Evolutionary conservation across 2,329 filamentous ascomycete genomes (phyloP).

Genomic region (Xylaria arbuscula): DNA sequence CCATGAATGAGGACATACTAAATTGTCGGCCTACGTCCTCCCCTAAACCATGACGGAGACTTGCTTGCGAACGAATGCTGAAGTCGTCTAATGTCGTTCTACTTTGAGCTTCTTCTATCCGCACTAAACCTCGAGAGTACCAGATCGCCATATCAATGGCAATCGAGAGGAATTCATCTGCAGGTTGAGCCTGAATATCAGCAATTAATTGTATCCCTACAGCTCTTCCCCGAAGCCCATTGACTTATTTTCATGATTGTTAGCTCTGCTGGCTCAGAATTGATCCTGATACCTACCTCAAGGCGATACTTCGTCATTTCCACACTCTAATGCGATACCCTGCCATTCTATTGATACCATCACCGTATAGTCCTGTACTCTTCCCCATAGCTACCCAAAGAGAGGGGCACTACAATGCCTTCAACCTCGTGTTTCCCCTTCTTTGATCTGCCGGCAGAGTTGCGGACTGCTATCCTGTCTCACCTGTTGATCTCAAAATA

Average conservation of each 20-base stretch:
- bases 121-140: background rate
- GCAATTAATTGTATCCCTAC: background rate
- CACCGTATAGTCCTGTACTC: background rate
- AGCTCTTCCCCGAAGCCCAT: too few relatives aligned
- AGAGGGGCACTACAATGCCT: slow-evolving; percentile 30
- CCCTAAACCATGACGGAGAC: background rate
- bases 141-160: slow-evolving; percentile 5
- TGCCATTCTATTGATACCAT: background rate
- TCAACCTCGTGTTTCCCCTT: slow-evolving; percentile 43
- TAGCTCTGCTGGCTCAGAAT: background rate
- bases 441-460: slow-evolving; percentile 48
- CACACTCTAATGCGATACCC: background rate
- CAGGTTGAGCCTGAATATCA: background rate
- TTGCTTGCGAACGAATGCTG: background rate
- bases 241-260: background rate
- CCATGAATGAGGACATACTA: background rate
- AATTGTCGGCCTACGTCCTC: background rate
- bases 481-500: slow-evolving; percentile 45
- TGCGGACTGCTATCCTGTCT: slow-evolving; percentile 44
- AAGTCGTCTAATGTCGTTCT: slow-evolving; percentile 1
- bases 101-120: background rate
- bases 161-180: slow-evolving; percentile 1
- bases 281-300: background rate
- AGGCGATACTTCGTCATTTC: background rate
- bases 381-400: background rate